phyloP scores from a whole-genome alignment of 257 asterid genomes.

The Przewalskia tangutica region DNA sequence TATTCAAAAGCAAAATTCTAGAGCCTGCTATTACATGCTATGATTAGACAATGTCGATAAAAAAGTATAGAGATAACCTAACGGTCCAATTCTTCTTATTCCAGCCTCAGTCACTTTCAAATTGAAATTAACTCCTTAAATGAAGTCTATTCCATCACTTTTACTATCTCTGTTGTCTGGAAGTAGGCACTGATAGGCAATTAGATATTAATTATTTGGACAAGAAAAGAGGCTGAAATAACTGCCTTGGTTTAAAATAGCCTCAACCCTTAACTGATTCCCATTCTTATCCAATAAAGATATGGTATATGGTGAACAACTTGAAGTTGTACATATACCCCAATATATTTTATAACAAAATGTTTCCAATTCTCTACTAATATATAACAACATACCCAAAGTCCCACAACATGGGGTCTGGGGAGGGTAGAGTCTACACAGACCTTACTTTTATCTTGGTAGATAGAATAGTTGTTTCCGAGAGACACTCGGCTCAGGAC shows the following conservation, averaged over 20 bases:
- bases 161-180: neutral
- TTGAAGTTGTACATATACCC: neutral
- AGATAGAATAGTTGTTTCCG: no score
- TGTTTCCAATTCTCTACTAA: neutral
- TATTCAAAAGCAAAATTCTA: neutral
- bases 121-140: neutral
- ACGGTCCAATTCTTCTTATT: neutral
- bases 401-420: no score
- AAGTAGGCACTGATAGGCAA: neutral
- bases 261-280: neutral
- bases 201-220: neutral
- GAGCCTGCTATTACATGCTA: neutral
- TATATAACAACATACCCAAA: no score
- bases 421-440: no score
- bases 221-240: neutral
- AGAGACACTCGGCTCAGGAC: no score
- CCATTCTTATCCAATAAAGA: neutral
- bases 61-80: neutral
- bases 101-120: neutral
- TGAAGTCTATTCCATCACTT: neutral
- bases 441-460: no score
- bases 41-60: neutral
- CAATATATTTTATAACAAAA: neutral
- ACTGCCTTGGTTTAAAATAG: neutral
- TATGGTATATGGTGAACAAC: neutral